These are phyloP conservation scores for Umbelopsis vinacea DNA, from an alignment of 192 early-diverging fungal genomes.

Conservation along the genomic window DNA sequence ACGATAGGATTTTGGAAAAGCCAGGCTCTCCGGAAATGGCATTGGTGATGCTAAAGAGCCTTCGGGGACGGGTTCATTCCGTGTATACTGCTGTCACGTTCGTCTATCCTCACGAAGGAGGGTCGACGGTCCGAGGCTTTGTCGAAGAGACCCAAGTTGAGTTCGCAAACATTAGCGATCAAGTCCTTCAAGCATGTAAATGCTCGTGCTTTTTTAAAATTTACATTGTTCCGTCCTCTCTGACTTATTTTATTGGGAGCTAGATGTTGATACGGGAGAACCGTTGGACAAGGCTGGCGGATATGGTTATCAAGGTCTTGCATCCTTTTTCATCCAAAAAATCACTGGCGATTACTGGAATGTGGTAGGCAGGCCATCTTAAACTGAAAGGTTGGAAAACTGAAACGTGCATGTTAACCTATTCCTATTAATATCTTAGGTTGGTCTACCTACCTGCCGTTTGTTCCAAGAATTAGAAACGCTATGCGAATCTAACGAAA, in stretches of 20 bases:
- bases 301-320: constrained; percentile 85
- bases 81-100: constrained; percentile 79
- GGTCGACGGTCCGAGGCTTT: constrained; percentile 36
- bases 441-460: constrained; percentile 38
- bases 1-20: constrained; percentile 82
- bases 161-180: constrained; percentile 64
- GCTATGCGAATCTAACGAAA: constrained; percentile 1
- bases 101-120: constrained; percentile 36
- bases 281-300: constrained; percentile 80
- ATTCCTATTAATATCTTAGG: constrained; percentile 22
- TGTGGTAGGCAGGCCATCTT: constrained; percentile 55
- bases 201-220: background rate
- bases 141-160: constrained; percentile 71
- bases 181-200: constrained; percentile 64
- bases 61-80: constrained; percentile 67
- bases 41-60: constrained; percentile 57
- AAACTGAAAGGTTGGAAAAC: background rate
- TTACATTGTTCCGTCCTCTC: background rate
- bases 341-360: constrained; percentile 89
- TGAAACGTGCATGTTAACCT: background rate
- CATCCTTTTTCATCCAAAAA: constrained; percentile 67
- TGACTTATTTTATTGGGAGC: background rate
- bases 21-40: constrained; percentile 66
- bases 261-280: constrained; percentile 54
- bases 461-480: constrained; percentile 28